phyloP scores from a whole-genome alignment of 768 basidiomycete genomes.

The Artomyces pyxidatus region DNA sequence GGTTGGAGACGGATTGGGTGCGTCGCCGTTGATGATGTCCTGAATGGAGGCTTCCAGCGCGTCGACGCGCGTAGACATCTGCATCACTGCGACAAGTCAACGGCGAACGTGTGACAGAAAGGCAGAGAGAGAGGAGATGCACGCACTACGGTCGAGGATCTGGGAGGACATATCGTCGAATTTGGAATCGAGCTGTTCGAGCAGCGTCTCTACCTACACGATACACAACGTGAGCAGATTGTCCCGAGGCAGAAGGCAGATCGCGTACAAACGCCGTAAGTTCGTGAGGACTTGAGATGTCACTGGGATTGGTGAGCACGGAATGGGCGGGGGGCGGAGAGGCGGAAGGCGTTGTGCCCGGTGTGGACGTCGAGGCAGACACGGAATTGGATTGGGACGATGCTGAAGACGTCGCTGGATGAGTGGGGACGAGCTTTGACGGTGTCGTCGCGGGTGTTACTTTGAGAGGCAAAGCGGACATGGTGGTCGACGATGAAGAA shows the following conservation, averaged over 20 bases:
- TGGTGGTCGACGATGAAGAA: too few species aligned
- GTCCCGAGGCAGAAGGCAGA: neutral
- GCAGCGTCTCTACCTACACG: slow-evolving; percentile 72
- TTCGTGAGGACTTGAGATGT: slow-evolving; percentile 91
- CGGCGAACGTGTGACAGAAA: slow-evolving; percentile 8
- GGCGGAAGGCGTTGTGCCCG: slow-evolving; percentile 3
- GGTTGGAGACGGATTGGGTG: neutral
- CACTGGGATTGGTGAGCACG: slow-evolving; percentile 29
- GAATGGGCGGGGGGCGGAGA: slow-evolving; percentile 6
- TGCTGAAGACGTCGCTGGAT: too few species aligned
- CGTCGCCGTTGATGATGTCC: slow-evolving; percentile 79
- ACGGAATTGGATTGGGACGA: too few species aligned
- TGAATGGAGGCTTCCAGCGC: slow-evolving; percentile 85
- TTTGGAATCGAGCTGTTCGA: slow-evolving; percentile 82
- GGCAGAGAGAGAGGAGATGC: slow-evolving; percentile 4
- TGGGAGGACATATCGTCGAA: slow-evolving; percentile 93
- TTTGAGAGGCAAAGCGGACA: slow-evolving; percentile 11
- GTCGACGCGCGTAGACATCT: slow-evolving; percentile 90
- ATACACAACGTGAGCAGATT: neutral
- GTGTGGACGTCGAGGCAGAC: neutral
- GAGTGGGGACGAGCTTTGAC: slow-evolving; percentile 7
- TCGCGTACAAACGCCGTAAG: slow-evolving; percentile 83
- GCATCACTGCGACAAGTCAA: slow-evolving; percentile 54
- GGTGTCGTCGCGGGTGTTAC: slow-evolving; percentile 8
- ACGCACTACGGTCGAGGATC: slow-evolving; percentile 77